Conservation (phyloP, 1,139 yeast genomes). For the Debaryomyces subglobosus region DNA sequence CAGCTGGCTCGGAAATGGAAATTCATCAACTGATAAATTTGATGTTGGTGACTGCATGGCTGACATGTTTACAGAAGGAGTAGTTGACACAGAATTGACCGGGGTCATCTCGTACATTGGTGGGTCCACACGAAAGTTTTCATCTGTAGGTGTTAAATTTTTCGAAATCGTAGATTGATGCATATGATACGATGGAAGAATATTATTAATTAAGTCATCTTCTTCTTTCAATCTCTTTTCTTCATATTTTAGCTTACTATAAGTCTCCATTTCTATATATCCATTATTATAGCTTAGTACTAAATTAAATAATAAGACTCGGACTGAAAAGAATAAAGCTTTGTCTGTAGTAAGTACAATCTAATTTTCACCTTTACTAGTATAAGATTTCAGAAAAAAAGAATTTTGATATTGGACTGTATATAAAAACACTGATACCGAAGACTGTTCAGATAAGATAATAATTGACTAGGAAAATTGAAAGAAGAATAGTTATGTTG, state of each 20-base stretch:
- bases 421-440: not conserved
- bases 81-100: slow-evolving; percentile 21
- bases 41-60: slow-evolving; percentile 24
- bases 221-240: slow-evolving; percentile 18
- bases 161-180: slow-evolving; percentile 48
- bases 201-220: slow-evolving; percentile 41
- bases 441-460: not conserved
- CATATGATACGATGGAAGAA: slow-evolving; percentile 52
- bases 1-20: slow-evolving; percentile 20
- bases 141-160: slow-evolving; percentile 40
- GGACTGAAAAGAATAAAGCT: not conserved
- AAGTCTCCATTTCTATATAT: not conserved
- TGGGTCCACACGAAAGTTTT: slow-evolving; percentile 46
- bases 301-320: not conserved
- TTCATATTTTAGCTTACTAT: not conserved
- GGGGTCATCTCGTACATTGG: slow-evolving; percentile 48
- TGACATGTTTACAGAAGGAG: slow-evolving; percentile 8
- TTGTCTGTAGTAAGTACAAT: not conserved
- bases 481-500: not conserved
- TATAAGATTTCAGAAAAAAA: not conserved
- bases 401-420: slow-evolving; percentile 1
- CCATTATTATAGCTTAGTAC: not conserved
- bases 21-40: slow-evolving; percentile 14
- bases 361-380: not conserved
- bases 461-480: not conserved